Evolutionary conservation across 2,329 filamentous ascomycete species (phyloP), one percentile per base, ranked within the genome.

Genomic region (Alternaria burnsii): DNA sequence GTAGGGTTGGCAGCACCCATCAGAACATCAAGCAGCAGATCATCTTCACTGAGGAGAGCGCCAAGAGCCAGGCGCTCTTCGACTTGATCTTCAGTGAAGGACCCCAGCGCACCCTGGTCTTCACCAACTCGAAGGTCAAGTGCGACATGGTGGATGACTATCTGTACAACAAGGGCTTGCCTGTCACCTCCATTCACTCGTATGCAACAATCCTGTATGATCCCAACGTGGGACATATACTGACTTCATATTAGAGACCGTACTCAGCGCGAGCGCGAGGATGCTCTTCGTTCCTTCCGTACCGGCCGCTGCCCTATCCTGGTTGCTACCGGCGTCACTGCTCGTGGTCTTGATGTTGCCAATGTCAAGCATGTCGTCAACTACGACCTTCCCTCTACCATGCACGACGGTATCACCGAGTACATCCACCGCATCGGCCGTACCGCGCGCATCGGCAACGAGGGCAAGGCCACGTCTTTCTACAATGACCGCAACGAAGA

Each of bases 401-500:
- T 88, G 1, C 86, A 94, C 69, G 93, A 93, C n/a, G 94, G 94
- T 2, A 97, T 97, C 57, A 89, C 92, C 50, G 95, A 98, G 76
- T 99, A 98, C 71, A 89, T 91, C 26, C 95, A 99, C 75, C 92
- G 95, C 12, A 98, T 98, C 75, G 95, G 95, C 63, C 94, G 95
- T 62, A 99, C 95, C 68, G 95, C 92, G 55, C 92, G 95, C 54
- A 97, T 97, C 73, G 95, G 95, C 3, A 91, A 97, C 68, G 85
- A 86, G 44, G 95, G 95, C 18, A 81, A 93, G 5, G 94, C 95
- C 0, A 94, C 91, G 0, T 97, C 94, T 0, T 94, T 99, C 81
- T 98, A 90, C 83, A 92, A 89, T 26, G 89, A 94, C 1, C 82
- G 85, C 1, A 91, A 98, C 70, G 87, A 91, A 57, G 85, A 89